A percentile compares a stretch with the other conserved stretches of the same genome.
Evolutionary conservation across 768 basidiomycete genomes (phyloP).

Genomic region (Leccinum subtestaceum): DNA sequence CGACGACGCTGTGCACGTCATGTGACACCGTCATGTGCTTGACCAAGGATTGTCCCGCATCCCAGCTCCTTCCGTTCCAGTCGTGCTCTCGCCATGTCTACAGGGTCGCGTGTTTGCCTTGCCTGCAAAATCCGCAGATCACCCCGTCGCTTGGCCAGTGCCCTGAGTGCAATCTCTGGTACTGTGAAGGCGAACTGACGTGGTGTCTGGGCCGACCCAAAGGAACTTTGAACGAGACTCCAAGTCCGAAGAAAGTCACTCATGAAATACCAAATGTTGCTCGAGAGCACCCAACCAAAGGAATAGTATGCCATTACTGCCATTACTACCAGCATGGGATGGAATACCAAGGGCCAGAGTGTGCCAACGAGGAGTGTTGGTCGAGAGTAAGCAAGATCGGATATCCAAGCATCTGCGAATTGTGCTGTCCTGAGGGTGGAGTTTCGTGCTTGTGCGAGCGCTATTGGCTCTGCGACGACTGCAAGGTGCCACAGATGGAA

Average conservation of each 20-base stretch:
- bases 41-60: neutral
- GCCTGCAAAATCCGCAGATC: neutral
- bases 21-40: neutral
- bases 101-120: neutral
- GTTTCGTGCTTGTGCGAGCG: conserved; percentile 21
- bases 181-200: neutral
- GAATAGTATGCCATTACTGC: neutral
- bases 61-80: neutral
- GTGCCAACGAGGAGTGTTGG: neutral
- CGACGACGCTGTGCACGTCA: neutral
- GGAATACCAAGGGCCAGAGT: neutral
- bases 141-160: neutral
- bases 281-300: neutral
- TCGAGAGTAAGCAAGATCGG: conserved; percentile 4
- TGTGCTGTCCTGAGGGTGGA: conserved; percentile 13
- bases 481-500: conserved; percentile 6
- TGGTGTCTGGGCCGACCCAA: neutral
- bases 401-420: neutral
- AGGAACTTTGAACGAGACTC: neutral
- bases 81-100: neutral
- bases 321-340: neutral
- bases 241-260: neutral
- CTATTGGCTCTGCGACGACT: conserved; percentile 26
- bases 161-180: neutral
- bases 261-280: neutral